Evolutionary conservation across 192 early-diverging fungal species (phyloP).

Genomic region (Rhizophagus clarus): DNA sequence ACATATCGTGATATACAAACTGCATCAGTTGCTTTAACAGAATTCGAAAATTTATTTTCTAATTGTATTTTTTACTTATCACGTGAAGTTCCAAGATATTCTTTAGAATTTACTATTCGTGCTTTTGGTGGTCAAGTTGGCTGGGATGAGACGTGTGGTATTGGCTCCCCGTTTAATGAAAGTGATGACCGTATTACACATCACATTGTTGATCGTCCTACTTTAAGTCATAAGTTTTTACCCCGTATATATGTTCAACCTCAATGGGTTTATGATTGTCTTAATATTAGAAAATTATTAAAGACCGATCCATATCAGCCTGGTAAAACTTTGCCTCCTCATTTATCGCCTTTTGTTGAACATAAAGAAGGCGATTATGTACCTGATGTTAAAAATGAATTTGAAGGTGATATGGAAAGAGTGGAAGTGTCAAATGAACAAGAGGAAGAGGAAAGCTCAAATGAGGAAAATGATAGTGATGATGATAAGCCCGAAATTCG

Average conservation of each 20-base stretch:
- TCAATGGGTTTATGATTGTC: conserved; percentile 97
- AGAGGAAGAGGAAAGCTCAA: conserved; percentile 38
- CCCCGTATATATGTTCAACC: conserved; percentile 88
- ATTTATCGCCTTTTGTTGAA: conserved; percentile 92
- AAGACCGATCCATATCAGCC: conserved; percentile 66
- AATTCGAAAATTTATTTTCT: conserved; percentile 55
- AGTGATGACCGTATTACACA: conserved; percentile 86
- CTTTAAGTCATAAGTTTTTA: conserved; percentile 60
- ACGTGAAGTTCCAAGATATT: conserved; percentile 92
- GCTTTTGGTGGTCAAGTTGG: conserved; percentile 88
- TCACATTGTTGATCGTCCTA: conserved; percentile 87
- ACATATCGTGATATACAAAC: conserved; percentile 55
- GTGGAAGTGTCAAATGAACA: conserved; percentile 64
- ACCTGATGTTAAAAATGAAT: conserved; percentile 59
- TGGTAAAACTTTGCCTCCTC: conserved; percentile 85
- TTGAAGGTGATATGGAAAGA: conserved; percentile 64
- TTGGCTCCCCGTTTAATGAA: conserved; percentile 77
- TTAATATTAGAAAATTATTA: conserved; percentile 83
- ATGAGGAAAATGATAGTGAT: conserved; percentile 39
- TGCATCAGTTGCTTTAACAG: conserved; percentile 46
- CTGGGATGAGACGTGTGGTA: conserved; percentile 81
- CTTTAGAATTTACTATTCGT: conserved; percentile 89
- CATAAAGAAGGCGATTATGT: conserved; percentile 86
- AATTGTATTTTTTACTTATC: conserved; percentile 85
- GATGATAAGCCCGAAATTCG: conserved; percentile 5